Percentiles rank a stretch among this genome's conserved stretches.
Conservation (phyloP, 768 basidiomycete species). For the Coprinopsis sp. region DNA sequence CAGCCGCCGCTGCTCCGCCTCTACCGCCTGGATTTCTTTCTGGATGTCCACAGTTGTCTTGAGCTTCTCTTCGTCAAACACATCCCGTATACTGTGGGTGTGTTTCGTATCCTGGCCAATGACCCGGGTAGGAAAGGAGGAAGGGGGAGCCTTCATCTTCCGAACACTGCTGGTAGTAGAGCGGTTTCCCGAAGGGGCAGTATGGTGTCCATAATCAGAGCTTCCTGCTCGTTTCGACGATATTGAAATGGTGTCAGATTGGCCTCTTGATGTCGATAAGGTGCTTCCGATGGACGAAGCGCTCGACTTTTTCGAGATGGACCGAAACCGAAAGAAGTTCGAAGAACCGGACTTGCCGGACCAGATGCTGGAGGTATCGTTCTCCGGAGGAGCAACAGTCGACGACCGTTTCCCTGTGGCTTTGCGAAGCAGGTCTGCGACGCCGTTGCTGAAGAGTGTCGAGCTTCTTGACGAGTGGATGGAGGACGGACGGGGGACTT, state of each 20-base stretch:
- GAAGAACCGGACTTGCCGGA: conserved; percentile 34
- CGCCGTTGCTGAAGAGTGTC: conserved; percentile 36
- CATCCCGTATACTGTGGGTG: conserved; percentile 33
- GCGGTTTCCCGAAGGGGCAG: conserved; percentile 33
- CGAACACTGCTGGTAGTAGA: conserved; percentile 42
- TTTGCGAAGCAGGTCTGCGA: conserved; percentile 50
- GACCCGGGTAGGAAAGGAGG: conserved; percentile 44
- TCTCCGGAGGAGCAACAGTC: conserved; percentile 31
- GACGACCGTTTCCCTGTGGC: conserved; percentile 36
- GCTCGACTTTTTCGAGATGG: conserved; percentile 47
- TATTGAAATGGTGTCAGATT: conserved; percentile 38
- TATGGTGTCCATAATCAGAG: conserved; percentile 22
- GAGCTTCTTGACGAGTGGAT: conserved; percentile 51
- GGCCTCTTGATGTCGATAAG: conserved; percentile 30
- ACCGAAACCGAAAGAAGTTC: conserved; percentile 34
- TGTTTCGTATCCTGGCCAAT: conserved; percentile 36
- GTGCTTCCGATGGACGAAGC: conserved; percentile 44
- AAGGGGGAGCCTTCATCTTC: conserved; percentile 48
- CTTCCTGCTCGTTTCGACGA: conserved; percentile 35
- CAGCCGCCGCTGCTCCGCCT: conserved; percentile 64
- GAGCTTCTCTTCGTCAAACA: conserved; percentile 52
- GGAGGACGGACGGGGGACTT: conserved; percentile 46
- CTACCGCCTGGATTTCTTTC: conserved; percentile 61
- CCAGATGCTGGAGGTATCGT: conserved; percentile 45
- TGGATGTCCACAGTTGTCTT: conserved; percentile 61